Evolutionary conservation across 2,329 filamentous ascomycete genomes (phyloP).

Genomic region (Hymenoscyphus repandus): DNA sequence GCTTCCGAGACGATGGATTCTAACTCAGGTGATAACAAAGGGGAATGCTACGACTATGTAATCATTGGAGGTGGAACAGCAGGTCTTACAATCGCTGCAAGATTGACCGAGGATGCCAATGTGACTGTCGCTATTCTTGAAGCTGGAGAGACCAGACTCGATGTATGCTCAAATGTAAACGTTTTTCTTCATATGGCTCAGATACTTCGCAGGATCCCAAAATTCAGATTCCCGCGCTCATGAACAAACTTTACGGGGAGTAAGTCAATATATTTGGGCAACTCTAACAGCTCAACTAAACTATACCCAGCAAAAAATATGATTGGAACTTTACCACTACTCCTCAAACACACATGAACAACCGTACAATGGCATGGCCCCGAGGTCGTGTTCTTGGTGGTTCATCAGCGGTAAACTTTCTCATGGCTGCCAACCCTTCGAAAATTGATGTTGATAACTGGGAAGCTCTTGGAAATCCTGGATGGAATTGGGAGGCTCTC

Average conservation of each 20-base stretch:
- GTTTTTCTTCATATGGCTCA: no score
- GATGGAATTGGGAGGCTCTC: conserved; percentile 35
- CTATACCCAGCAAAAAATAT: no score
- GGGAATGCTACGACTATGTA: conserved; percentile 9
- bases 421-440: conserved; percentile 19
- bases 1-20: no score
- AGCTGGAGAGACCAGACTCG: no score
- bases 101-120: conserved; percentile 14
- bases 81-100: conserved; percentile 21
- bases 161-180: no score
- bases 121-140: conserved; percentile 22
- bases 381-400: conserved; percentile 34
- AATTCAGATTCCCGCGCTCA: no score
- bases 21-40: no score
- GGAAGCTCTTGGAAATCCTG: conserved; percentile 35
- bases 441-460: conserved; percentile 35
- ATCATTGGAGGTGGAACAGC: conserved; percentile 19
- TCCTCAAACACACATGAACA: neutral
- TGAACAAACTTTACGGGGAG: no score
- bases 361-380: conserved; percentile 16
- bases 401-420: conserved; percentile 33
- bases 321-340: neutral
- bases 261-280: no score
- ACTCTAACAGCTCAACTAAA: no score
- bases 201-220: neutral